Evolutionary conservation across 176 grass and related monocot species (phyloP), one percentile per base, ranked within the genome.

Genomic region (Oryza longistaminata): DNA sequence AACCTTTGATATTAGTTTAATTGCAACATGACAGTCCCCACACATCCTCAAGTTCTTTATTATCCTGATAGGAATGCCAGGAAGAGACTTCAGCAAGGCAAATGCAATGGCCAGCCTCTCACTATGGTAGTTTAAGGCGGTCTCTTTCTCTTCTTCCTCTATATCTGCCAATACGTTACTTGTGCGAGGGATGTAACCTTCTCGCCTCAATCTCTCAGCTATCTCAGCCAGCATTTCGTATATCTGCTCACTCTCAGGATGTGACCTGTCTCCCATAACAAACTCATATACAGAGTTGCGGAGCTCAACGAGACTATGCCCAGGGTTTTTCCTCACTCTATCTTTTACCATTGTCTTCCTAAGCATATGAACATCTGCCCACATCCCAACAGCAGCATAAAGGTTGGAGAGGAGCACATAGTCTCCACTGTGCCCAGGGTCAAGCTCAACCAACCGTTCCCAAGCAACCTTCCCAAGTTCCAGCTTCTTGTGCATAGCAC

Each of bases 11-110:
- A 97, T 93, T 53, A 93, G 65, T 79, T 93, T 94, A 50, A 90
- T 88, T 81, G 75, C 88, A 40, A 71, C 70, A 91, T 97, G 95
- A 49, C 95, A 98, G 81, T 98, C 92, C 27, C 72, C 84, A 66
- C 95, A 97, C 48, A 95, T 82, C 75, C 91, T 91, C 85, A 97
- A 87, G 87, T 97, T 97, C 76, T 97, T 97, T 85, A 95, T 85
- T 79, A 95, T 82, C 53, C 88, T 91, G 75, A 95, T 95, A 37
- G 92, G 81, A 52, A 62, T 89, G 50, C 82, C 85, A 48, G 90
- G 82, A 71, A 85, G 70, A 33, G 88, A 89, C 52, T 94, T 97
- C 43, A 94, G 70, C 84, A 94, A 87, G 52, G 90, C 90, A 84
- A 97, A 97, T 43, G 95, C 90, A 86, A 97, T 93, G 16, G 95